A percentile compares a stretch with the other conserved stretches of the same genome.
Conservation (phyloP, 1,139 yeast genomes). For the Blastobotrys arbuscula region DNA sequence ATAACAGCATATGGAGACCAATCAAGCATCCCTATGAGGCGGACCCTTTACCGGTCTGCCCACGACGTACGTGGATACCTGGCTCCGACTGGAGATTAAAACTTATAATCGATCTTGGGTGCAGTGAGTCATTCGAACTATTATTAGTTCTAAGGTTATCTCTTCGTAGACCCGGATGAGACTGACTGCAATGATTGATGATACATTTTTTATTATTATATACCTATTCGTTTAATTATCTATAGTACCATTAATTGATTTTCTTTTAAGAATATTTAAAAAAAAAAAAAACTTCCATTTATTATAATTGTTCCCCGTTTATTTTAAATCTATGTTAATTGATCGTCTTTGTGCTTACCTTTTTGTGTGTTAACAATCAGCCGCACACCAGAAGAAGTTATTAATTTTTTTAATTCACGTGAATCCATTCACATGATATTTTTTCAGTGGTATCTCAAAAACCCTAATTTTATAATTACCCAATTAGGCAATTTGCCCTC, state of each 20-base stretch:
- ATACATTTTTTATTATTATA: slow-evolving; percentile 22
- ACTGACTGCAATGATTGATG: slow-evolving; percentile 39
- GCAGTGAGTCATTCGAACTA: slow-evolving; percentile 34
- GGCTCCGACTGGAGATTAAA: slow-evolving; percentile 33
- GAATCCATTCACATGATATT: neutral
- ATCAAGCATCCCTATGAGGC: slow-evolving; percentile 37
- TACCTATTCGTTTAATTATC: no score
- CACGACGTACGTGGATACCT: slow-evolving; percentile 35
- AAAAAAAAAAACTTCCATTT: no score
- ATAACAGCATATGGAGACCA: slow-evolving; percentile 26
- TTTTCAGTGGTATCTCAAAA: neutral
- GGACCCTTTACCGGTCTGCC: slow-evolving; percentile 34
- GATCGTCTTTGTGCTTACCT: no score
- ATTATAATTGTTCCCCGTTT: no score
- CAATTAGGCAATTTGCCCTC: no score
- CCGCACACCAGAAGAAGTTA: neutral
- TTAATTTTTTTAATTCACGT: neutral
- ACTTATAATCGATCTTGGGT: slow-evolving; percentile 36
- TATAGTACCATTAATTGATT: no score
- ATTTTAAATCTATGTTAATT: no score
- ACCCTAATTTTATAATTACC: neutral
- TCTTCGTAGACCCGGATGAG: slow-evolving; percentile 41
- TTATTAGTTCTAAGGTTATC: slow-evolving; percentile 32
- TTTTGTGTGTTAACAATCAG: no score
- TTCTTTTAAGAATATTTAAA: no score